Conservation (phyloP, 352 stramenopile species). For the Phytophthora pluvialis region DNA sequence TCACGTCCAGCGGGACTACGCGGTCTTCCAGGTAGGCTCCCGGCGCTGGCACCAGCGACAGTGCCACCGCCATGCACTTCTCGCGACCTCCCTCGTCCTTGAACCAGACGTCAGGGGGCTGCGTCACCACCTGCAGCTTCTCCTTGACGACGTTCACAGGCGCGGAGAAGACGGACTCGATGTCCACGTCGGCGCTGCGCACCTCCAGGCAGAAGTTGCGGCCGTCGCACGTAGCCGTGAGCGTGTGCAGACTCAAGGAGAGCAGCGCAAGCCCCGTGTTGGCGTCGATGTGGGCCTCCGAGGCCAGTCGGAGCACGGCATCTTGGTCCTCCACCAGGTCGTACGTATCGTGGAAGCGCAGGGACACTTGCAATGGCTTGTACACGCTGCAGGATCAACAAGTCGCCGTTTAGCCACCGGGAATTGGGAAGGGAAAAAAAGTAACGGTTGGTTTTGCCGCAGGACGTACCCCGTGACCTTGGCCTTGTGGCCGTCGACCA, state of each 20-base stretch:
- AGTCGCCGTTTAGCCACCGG: conserved; percentile 5
- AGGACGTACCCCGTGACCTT: conserved; percentile 61
- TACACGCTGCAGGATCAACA: conserved; percentile 29
- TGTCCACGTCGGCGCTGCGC: conserved; percentile 48
- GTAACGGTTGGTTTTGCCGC: conserved; percentile 11
- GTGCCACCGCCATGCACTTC: conserved; percentile 93
- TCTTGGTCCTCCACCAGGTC: conserved; percentile 73
- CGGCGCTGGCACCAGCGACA: conserved; percentile 80
- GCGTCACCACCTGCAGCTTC: conserved; percentile 76
- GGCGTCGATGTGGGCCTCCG: conserved; percentile 38
- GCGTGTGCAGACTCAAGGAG: conserved; percentile 49
- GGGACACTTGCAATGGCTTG: conserved; percentile 55
- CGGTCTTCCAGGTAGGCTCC: conserved; percentile 77
- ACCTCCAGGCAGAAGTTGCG: conserved; percentile 79
- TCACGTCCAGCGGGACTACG: conserved; percentile 73
- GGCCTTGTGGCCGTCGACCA: conserved; percentile 65
- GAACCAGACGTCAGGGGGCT: conserved; percentile 94
- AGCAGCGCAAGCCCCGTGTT: conserved; percentile 54
- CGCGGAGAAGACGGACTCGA: conserved; percentile 71
- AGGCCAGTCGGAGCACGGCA: conserved; percentile 38
- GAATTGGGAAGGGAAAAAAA: neutral
- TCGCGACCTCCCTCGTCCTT: conserved; percentile 97
- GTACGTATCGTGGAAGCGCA: conserved; percentile 82
- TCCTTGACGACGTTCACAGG: conserved; percentile 77
- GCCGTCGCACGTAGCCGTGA: conserved; percentile 64